phyloP scores from a whole-genome alignment of 2,329 filamentous ascomycete species.

The Polytolypa hystricis region DNA sequence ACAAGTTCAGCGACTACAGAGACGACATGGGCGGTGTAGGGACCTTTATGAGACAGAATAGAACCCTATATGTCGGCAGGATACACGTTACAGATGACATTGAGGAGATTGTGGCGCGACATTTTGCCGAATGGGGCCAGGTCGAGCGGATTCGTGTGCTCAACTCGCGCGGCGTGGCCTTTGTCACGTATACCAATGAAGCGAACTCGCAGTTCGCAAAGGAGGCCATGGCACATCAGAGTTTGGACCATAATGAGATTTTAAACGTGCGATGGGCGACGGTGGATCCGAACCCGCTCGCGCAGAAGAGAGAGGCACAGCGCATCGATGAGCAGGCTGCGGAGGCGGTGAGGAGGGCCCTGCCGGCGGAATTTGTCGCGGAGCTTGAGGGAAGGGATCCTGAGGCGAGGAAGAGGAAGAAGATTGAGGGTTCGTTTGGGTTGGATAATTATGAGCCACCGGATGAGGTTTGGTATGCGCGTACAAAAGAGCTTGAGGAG shows the following conservation, averaged over 20 bases:
- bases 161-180: slow-evolving; percentile 80
- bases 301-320: slow-evolving; percentile 80
- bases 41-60: slow-evolving; percentile 84
- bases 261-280: slow-evolving; percentile 97
- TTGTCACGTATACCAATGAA: slow-evolving; percentile 89
- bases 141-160: slow-evolving; percentile 80
- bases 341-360: slow-evolving; percentile 75
- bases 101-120: slow-evolving; percentile 85
- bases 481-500: slow-evolving; percentile 58
- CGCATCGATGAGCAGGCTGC: slow-evolving; percentile 92
- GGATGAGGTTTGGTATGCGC: slow-evolving; percentile 84
- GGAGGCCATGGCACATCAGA: slow-evolving; percentile 92
- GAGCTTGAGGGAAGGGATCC: slow-evolving; percentile 89
- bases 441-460: slow-evolving; percentile 86
- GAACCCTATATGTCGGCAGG: slow-evolving; percentile 83
- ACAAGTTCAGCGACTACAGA: slow-evolving; percentile 85
- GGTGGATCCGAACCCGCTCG: slow-evolving; percentile 87
- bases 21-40: slow-evolving; percentile 98
- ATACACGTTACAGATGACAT: slow-evolving; percentile 97
- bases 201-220: slow-evolving; percentile 84
- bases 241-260: slow-evolving; percentile 80
- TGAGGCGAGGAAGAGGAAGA: slow-evolving; percentile 75
- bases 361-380: slow-evolving; percentile 82
- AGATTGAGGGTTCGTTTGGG: slow-evolving; percentile 80
- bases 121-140: slow-evolving; percentile 95